Conservation (phyloP, 805 yeast genomes). For the Yarrowia divulgata region DNA sequence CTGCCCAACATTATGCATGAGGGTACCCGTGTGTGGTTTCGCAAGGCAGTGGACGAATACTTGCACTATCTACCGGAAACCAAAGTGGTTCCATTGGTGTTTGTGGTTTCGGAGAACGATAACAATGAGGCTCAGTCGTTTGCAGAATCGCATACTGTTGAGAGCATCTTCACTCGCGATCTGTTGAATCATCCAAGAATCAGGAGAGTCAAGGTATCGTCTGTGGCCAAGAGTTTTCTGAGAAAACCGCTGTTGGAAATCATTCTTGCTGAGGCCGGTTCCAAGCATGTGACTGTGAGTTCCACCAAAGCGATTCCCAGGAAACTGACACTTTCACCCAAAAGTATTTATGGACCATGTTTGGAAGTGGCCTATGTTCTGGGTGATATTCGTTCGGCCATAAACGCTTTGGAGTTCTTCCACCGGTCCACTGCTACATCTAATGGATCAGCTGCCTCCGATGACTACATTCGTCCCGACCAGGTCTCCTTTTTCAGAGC, state of each 20-base stretch:
- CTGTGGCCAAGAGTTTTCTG: slow-evolving; percentile 17
- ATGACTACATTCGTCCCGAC: slow-evolving; percentile 18
- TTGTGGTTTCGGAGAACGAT: slow-evolving; percentile 31
- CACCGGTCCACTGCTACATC: not conserved
- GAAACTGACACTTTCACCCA: not conserved
- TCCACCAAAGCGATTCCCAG: slow-evolving; percentile 19
- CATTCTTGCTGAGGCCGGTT: slow-evolving; percentile 7
- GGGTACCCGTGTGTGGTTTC: slow-evolving; percentile 6
- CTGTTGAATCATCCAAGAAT: slow-evolving; percentile 17
- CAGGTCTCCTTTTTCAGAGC: slow-evolving; percentile 22
- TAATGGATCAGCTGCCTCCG: not conserved
- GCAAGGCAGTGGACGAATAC: slow-evolving; percentile 16
- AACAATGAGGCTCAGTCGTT: slow-evolving; percentile 11
- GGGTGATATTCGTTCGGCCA: slow-evolving; percentile 21
- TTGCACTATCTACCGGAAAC: not conserved
- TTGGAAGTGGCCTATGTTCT: slow-evolving; percentile 18
- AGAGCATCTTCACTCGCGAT: slow-evolving; percentile 24
- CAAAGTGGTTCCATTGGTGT: slow-evolving; percentile 1
- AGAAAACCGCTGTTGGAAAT: slow-evolving; percentile 13
- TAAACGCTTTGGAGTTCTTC: slow-evolving; percentile 29
- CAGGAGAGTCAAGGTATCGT: not conserved
- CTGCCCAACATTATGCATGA: slow-evolving; percentile 33
- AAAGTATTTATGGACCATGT: not conserved
- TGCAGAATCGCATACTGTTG: slow-evolving; percentile 29
- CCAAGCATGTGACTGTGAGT: slow-evolving; percentile 10